Conservation (phyloP, 495 filamentous ascomycete genomes). For the Pyrenula massariospora region DNA sequence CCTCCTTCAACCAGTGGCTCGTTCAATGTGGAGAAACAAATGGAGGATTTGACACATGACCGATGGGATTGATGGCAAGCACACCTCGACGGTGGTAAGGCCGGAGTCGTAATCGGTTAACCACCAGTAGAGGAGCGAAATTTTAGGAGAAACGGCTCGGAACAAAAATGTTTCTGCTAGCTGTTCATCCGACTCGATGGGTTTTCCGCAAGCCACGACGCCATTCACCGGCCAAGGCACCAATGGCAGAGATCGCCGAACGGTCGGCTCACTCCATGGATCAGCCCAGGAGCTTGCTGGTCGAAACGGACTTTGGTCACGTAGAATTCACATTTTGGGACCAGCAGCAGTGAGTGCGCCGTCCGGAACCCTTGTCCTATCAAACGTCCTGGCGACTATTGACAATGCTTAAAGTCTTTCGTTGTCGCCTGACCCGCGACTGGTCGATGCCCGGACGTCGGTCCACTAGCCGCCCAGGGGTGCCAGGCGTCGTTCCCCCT, state of each 20-base stretch:
- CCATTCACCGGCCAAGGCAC: background rate
- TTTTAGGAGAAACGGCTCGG: background rate
- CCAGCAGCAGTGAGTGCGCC: background rate
- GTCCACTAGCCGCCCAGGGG: background rate
- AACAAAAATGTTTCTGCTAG: background rate
- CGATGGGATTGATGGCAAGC: too few species aligned
- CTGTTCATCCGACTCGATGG: background rate
- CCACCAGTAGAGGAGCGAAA: background rate
- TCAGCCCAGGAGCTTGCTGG: background rate
- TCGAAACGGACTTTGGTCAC: background rate
- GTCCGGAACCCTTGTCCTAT: background rate
- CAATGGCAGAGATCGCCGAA: background rate
- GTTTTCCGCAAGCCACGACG: background rate
- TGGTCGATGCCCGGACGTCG: background rate
- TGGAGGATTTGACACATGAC: background rate
- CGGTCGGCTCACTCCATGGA: background rate
- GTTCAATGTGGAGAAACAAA: background rate
- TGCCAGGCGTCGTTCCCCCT: background rate
- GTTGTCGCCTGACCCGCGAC: background rate
- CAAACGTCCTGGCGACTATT: background rate
- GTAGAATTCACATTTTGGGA: background rate
- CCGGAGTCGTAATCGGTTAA: background rate
- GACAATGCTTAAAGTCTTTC: background rate
- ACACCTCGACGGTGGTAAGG: background rate
- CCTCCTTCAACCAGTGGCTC: too few species aligned